Conservation (phyloP, 495 filamentous ascomycete species). For the Penicillium maclennaniae region DNA sequence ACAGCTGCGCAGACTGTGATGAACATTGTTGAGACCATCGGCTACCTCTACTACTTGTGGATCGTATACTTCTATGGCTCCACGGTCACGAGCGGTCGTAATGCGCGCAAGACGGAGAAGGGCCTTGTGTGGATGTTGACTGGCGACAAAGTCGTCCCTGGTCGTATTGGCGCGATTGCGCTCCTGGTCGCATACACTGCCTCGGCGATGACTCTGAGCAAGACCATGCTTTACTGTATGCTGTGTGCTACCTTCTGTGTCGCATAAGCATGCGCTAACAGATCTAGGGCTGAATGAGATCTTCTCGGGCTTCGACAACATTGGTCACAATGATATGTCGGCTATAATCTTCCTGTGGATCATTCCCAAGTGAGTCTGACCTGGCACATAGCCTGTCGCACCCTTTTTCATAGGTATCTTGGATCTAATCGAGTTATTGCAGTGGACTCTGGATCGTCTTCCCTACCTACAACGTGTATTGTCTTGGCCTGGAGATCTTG, state of each 20-base stretch:
- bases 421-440: constrained; percentile 5
- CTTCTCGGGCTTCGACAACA: constrained; percentile 72
- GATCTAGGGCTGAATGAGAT: constrained; percentile 68
- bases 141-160: constrained; percentile 51
- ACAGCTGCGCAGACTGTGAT: constrained; percentile 69
- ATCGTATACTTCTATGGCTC: constrained; percentile 52
- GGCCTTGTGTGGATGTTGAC: constrained; percentile 41
- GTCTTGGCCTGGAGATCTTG: constrained; percentile 67
- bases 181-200: constrained; percentile 64
- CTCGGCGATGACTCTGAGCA: constrained; percentile 77
- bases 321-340: constrained; percentile 64
- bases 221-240: constrained; percentile 85
- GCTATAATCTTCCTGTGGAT: constrained; percentile 67
- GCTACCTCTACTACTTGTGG: constrained; percentile 68
- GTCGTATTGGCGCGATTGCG: constrained; percentile 57
- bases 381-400: not conserved
- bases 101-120: constrained; percentile 31
- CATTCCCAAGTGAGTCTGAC: constrained; percentile 69
- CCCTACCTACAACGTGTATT: constrained; percentile 65
- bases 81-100: constrained; percentile 27
- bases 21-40: constrained; percentile 69
- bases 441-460: constrained; percentile 79
- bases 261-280: constrained; percentile 5
- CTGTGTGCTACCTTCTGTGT: constrained; percentile 6
- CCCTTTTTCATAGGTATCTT: not conserved